Base-by-base conservation (phyloP, 2,329 filamentous ascomycete genomes). In the Elsinoe necatrix region DNA sequence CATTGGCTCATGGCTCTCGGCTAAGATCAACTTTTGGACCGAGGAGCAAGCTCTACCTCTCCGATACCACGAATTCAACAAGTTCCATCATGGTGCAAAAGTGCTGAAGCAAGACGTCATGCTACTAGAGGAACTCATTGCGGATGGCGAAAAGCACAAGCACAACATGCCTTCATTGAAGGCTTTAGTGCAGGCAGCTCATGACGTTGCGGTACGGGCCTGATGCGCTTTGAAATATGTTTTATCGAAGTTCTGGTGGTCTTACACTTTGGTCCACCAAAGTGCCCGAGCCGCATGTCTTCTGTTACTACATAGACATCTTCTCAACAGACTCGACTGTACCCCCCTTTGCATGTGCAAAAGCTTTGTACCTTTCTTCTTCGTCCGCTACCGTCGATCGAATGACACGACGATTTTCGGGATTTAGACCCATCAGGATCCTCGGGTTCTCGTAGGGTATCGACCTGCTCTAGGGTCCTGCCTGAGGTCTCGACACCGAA, bases 341-440 rank as follows among this genome's bases (percentile, higher is more conserved):
- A 12, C 20, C 41, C 3, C 41, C 41, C 41, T 45, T 45, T 12
- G 41, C 41, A 25, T 45, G 41, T 4, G 29, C 63, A 55, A 64
- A 63, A n/a, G 60, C 39, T 35, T 59, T 63, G 20, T 61, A 62
- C 34, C 63, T 59, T 27, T 62, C 29, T 45, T 66, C 64, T 43
- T 65, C 64, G 54, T 66, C 64, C 8, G 47, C 60, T 52, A 59
- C 61, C 18, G 56, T 63, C 35, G 43, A 57, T 9, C 61, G 55
- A 2, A 65, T 56, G 2, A 66, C 65, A 3, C 29, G 55, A n/a
- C 60, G 57, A 11, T 65, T 63, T 29, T 67, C 64, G 56, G 62
- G 60, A 42, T 68, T 65, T 47, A 69, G 52, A 0, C 68, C 68
- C 67, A 70, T 69, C 12, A 64, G 62, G 0, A 65, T 34, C 16